Conservation (phyloP, 2,329 filamentous ascomycete species). For the Colletotrichum camelliae region DNA sequence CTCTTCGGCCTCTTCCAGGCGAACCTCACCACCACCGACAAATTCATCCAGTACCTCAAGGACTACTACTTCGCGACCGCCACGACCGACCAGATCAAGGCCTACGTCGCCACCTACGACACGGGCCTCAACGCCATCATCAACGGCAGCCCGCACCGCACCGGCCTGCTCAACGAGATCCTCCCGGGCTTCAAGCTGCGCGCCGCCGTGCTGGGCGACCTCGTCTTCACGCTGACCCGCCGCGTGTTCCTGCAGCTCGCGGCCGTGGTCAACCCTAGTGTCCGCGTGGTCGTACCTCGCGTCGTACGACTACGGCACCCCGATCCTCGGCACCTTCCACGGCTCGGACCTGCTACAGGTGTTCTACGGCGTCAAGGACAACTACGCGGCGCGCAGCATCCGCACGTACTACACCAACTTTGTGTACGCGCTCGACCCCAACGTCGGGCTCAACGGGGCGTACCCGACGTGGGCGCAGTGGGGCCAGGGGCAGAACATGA, state of each 20-base stretch:
- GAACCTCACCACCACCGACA: slow-evolving; percentile 60
- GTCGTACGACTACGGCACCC: slow-evolving; percentile 74
- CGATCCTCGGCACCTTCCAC: slow-evolving; percentile 80
- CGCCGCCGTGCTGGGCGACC: slow-evolving; percentile 67
- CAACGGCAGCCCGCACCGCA: slow-evolving; percentile 65
- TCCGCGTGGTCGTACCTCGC: slow-evolving; percentile 75
- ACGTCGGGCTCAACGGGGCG: slow-evolving; percentile 50
- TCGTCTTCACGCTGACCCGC: slow-evolving; percentile 53
- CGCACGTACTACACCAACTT: slow-evolving; percentile 75
- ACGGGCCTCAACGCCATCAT: slow-evolving; percentile 52
- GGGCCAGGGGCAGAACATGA: slow-evolving; percentile 52
- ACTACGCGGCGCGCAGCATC: slow-evolving; percentile 34
- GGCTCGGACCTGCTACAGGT: slow-evolving; percentile 72
- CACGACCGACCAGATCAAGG: slow-evolving; percentile 42
- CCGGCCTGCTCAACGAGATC: slow-evolving; percentile 60
- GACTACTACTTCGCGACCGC: slow-evolving; percentile 31
- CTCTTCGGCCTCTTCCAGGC: slow-evolving; percentile 64
- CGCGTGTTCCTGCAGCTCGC: slow-evolving; percentile 51
- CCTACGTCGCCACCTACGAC: slow-evolving; percentile 60
- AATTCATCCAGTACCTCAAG: slow-evolving; percentile 38
- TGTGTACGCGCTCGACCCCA: slow-evolving; percentile 73
- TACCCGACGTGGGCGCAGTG: slow-evolving; percentile 48
- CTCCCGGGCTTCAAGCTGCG: slow-evolving; percentile 71
- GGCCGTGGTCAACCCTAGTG: slow-evolving; percentile 37
- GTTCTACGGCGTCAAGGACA: slow-evolving; percentile 51